These are phyloP conservation scores for Cystobasidium tubakii DNA, from an alignment of 768 basidiomycete species.

Conservation along the genomic window DNA sequence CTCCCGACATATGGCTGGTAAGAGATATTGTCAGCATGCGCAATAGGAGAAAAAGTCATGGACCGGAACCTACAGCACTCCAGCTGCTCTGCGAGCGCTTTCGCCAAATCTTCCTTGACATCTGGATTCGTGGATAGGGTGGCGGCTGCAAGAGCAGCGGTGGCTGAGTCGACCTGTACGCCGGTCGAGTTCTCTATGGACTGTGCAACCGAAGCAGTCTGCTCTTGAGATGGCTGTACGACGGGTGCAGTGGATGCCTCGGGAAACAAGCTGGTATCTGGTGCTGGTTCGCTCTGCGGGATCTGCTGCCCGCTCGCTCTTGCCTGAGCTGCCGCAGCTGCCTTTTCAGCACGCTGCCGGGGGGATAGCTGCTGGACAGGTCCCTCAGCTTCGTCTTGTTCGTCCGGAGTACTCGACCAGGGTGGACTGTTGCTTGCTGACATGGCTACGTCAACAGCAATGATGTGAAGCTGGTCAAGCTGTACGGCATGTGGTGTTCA, in stretches of 20 bases:
- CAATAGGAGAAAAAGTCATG: background rate
- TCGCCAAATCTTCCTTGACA: slow-evolving; percentile 15
- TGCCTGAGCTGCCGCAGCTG: slow-evolving; percentile 24
- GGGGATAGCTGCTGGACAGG: slow-evolving; percentile 6
- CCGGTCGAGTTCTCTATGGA: background rate
- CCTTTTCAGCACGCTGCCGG: slow-evolving; percentile 18
- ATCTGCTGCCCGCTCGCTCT: slow-evolving; percentile 8
- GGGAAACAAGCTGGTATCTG: background rate
- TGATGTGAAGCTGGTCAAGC: background rate
- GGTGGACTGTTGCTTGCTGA: background rate
- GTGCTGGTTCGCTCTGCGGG: background rate
- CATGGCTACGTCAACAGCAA: background rate
- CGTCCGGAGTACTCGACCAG: background rate
- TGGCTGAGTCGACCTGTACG: slow-evolving; percentile 1
- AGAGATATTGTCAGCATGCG: background rate
- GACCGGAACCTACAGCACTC: slow-evolving; percentile 19
- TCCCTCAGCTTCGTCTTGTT: slow-evolving; percentile 6
- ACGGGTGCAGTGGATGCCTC: background rate
- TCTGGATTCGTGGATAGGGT: slow-evolving; percentile 15
- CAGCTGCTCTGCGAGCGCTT: slow-evolving; percentile 31
- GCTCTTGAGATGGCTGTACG: background rate
- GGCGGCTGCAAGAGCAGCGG: slow-evolving; percentile 14
- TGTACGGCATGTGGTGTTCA: background rate
- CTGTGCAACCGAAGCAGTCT: background rate
- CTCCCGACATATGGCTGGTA: slow-evolving; percentile 23